A percentile compares a stretch with the other conserved stretches of the same genome.
phyloP scores from a whole-genome alignment of 768 basidiomycete species.

The Russula sp. region DNA sequence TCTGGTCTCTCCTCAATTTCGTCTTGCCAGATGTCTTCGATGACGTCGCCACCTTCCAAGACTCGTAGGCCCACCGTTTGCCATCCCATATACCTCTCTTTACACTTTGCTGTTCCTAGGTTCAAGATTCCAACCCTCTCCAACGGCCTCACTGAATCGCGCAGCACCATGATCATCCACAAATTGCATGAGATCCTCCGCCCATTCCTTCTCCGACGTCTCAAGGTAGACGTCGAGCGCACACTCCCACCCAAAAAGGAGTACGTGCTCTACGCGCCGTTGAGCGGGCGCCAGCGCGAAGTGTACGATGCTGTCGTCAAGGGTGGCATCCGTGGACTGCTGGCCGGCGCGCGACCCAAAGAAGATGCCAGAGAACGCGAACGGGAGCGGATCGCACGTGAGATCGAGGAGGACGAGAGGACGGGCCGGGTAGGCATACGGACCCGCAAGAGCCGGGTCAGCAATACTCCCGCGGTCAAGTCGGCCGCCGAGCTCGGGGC shows the following conservation, averaged over 20 bases:
- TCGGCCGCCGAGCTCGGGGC: constrained; percentile 49
- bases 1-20: constrained; percentile 95
- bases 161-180: constrained; percentile 62
- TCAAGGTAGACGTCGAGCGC: constrained; percentile 84
- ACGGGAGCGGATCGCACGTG: constrained; percentile 31
- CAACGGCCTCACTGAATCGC: constrained; percentile 47
- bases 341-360: constrained; percentile 29
- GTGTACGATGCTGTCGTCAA: constrained; percentile 76
- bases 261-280: constrained; percentile 88
- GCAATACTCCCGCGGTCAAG: constrained; percentile 24
- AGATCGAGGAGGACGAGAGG: constrained; percentile 47
- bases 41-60: constrained; percentile 84
- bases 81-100: not conserved
- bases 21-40: constrained; percentile 92
- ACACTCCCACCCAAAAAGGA: constrained; percentile 87
- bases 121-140: constrained; percentile 68
- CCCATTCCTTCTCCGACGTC: constrained; percentile 87
- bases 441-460: constrained; percentile 3
- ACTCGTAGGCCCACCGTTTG: constrained; percentile 51
- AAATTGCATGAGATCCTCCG: constrained; percentile 87
- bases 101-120: constrained; percentile 33
- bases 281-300: constrained; percentile 76
- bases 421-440: constrained; percentile 32
- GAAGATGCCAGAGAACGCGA: constrained; percentile 31
- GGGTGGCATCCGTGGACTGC: constrained; percentile 59